Percentiles rank a stretch among this genome's conserved stretches.
These are phyloP conservation scores for sweet orange (Citrus sinensis) DNA, from an alignment of 345 rosid species.

Conservation along the genomic window DVS_A1.0 CM039162.1:23166501-23167000, in stretches of 20 bases:
- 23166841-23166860: conserved; percentile 72
- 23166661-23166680: background rate
- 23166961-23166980: conserved; percentile 98
- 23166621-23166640: background rate
- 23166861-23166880: conserved; percentile 51
- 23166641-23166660: background rate
- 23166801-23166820: conserved; percentile 2
- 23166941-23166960: conserved; percentile 73
- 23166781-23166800: background rate
- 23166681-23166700: background rate
- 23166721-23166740: background rate
- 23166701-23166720: background rate
- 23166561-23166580: background rate
- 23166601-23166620: background rate
- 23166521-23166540: background rate
- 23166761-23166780: background rate
- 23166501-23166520: background rate
- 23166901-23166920: conserved; percentile 60
- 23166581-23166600: background rate
- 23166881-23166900: conserved; percentile 42
- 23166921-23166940: conserved; percentile 57
- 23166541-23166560: background rate
- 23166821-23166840: conserved; percentile 82
- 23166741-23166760: too few species aligned
- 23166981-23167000: conserved; percentile 95